Base-by-base conservation (phyloP, 257 asterid species). In the Cynanchum wilfordii region DNA sequence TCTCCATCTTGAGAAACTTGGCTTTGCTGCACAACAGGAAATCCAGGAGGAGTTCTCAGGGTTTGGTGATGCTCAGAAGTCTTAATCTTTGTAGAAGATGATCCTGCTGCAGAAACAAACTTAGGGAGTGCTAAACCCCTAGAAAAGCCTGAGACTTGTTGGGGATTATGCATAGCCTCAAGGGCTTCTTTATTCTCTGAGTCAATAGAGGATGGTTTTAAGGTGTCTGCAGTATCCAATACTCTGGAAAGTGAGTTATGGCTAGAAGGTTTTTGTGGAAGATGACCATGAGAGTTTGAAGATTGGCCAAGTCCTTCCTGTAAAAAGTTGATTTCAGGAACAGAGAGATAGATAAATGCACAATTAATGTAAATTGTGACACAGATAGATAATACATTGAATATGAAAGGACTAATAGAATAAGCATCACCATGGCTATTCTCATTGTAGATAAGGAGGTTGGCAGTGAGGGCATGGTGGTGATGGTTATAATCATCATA, bases 281-380 rank as follows among this genome's bases (percentile, higher is more conserved):
- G 80, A 73, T 76, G 72, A 75, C 75, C 57, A 0, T 72, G 68
- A n/a, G 91, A 78, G 68, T 69, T 57, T 59, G 72, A 71, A 17
- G 84, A 77, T 27, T 87, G 93, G 65, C 82, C 77, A 70, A 45
- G 74, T 72, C 87, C 92, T 81, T 86, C 97, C 97, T 93, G 90
- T 55, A 77, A 74, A 70, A 17, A 22, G 45, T 6, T 51, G 44
- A 66, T 38, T 36, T 71, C 66, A 62, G 58, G 25, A 38, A 40
- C 22, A 55, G 29, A 55, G 0, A 64, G 57, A 19, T 24, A 9
- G 25, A 57, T 55, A 17, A 60, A 60, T 0, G 16, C 19, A 13
- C 10, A 27, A 10, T 38, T 13, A 4, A 4, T 60, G 5, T 3
- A 16, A 62, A 62, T 62, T 62, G 47, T 62, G 17, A 30, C 4